Evolutionary conservation across 495 filamentous ascomycete species (phyloP), one percentile per base, ranked within the genome.

Genomic region (Penicillium paradoxum): DNA sequence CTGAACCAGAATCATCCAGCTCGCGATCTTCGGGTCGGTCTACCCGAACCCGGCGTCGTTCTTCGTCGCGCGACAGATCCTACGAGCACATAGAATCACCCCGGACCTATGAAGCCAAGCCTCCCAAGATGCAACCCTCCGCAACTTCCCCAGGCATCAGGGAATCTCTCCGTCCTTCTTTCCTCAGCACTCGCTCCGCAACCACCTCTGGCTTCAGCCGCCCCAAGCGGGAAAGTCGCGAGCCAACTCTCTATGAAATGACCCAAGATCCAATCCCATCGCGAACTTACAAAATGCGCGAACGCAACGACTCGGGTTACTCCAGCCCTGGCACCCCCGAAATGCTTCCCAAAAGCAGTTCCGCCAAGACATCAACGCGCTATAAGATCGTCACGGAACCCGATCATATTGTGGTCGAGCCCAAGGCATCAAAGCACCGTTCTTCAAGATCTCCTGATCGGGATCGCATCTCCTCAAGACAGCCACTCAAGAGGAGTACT

Each of bases 291-390:
- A 75, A 67, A 47, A 53, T 67, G 15, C 53, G 68, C 4, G 69
- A 76, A 5, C 60, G 65, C 45, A 59, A 73, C 22, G 77, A 79
- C 38, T 78, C 75, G 4, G 73, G 73, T 10, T 74, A 77, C 49
- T 76, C 71, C 10, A 77, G 73, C 49, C 68, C 75, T 34, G 64
- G 63, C 30, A 74, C 72, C 0, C 67, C 74, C 11, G 73, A 76
- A 21, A 66, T 70, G 50, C 44, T 54, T 13, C 51, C 60, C 7
- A 57, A 59, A 4, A 54, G 61, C 29, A 54, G 50, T 40, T 63
- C 69, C 0, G 64, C 70, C 8, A 72, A 71, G 58, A 49, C 51
- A 8, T 52, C 66, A n/a, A 57, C 65, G 21, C 72, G 68, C 39
- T 73, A 73, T 57, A 70, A 60, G 54, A 57, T 69, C 21, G 25